Percentiles rank a stretch among this genome's conserved stretches.
Conservation (phyloP, 1,139 yeast species). For the Candida pseudocylindracea region DNA sequence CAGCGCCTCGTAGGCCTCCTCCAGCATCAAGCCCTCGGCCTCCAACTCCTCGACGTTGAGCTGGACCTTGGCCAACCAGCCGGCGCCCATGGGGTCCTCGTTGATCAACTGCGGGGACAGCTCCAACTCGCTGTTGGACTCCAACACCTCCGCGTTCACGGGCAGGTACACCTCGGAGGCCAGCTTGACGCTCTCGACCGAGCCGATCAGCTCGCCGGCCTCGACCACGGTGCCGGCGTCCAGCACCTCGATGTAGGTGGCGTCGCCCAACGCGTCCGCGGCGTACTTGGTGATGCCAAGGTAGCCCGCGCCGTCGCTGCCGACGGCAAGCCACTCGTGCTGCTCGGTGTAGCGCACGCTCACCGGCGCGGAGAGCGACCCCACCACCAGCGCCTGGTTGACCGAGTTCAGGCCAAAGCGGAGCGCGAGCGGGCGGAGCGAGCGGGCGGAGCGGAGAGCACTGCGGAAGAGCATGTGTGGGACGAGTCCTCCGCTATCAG, state of each 20-base stretch:
- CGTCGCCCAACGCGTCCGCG: slow-evolving; percentile 95
- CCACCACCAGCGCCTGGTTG: too few relatives aligned
- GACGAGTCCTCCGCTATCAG: too few relatives aligned
- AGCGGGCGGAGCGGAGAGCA: too few relatives aligned
- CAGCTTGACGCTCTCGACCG: slow-evolving; percentile 86
- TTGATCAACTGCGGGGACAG: slow-evolving; percentile 62
- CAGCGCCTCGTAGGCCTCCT: slow-evolving; percentile 42
- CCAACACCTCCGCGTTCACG: slow-evolving; percentile 54
- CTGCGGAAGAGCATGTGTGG: too few relatives aligned
- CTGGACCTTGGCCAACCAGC: slow-evolving; percentile 75
- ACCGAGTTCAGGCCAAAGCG: too few relatives aligned
- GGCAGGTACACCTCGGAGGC: slow-evolving; percentile 92
- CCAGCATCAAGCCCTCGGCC: slow-evolving; percentile 14
- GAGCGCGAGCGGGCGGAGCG: too few relatives aligned
- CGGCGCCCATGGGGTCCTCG: slow-evolving; percentile 79
- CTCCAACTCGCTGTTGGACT: slow-evolving; percentile 43
- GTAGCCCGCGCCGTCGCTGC: slow-evolving; percentile 61
- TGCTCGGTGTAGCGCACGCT: slow-evolving; percentile 38
- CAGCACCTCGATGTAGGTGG: slow-evolving; percentile 82
- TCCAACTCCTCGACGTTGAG: slow-evolving; percentile 13
- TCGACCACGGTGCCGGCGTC: slow-evolving; percentile 45
- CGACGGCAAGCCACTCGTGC: slow-evolving; percentile 91
- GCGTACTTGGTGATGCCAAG: slow-evolving; percentile 92
- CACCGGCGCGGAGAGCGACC: too few relatives aligned
- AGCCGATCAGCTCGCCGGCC: slow-evolving; percentile 70